These are phyloP conservation scores for Larix kaempferi DNA, from an alignment of 75 land plant species.

Conservation along the genomic window DNA sequence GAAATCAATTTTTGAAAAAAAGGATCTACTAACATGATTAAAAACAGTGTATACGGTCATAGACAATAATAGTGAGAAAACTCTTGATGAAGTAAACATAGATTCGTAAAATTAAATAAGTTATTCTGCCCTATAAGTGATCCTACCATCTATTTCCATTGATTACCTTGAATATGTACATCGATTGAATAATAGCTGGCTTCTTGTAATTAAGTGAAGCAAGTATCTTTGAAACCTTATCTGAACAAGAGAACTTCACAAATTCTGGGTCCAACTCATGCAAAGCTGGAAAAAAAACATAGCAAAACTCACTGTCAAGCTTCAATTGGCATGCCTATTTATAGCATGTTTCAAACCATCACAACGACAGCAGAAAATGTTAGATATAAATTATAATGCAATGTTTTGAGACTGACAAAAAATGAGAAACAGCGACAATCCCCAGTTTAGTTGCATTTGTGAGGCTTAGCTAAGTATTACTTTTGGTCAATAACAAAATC, in stretches of 20 bases:
- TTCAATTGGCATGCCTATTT: neutral
- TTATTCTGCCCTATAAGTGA: neutral
- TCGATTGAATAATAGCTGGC: slow-evolving; percentile 89
- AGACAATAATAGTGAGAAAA: too few relatives aligned
- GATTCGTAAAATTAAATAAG: neutral
- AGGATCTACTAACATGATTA: too few relatives aligned
- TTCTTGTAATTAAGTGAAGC: slow-evolving; percentile 66
- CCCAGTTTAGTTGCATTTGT: neutral
- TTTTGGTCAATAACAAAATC: neutral
- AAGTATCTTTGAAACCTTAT: slow-evolving; percentile 50
- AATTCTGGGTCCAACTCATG: slow-evolving; percentile 91
- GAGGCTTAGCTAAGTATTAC: neutral
- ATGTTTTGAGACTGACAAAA: neutral
- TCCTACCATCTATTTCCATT: neutral
- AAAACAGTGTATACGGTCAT: too few relatives aligned
- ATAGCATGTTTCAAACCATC: neutral
- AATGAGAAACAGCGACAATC: neutral
- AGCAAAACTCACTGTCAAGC: neutral
- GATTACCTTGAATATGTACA: slow-evolving; percentile 97
- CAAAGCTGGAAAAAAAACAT: slow-evolving; percentile 57
- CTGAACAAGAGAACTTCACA: slow-evolving; percentile 64
- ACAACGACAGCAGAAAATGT: neutral
- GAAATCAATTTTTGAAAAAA: too few relatives aligned
- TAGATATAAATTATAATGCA: neutral
- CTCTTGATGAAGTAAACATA: neutral